Percentiles rank a stretch among this genome's conserved stretches.
Evolutionary conservation across 768 basidiomycete genomes (phyloP).

Genomic region (Tricholoma matsutake): DNA sequence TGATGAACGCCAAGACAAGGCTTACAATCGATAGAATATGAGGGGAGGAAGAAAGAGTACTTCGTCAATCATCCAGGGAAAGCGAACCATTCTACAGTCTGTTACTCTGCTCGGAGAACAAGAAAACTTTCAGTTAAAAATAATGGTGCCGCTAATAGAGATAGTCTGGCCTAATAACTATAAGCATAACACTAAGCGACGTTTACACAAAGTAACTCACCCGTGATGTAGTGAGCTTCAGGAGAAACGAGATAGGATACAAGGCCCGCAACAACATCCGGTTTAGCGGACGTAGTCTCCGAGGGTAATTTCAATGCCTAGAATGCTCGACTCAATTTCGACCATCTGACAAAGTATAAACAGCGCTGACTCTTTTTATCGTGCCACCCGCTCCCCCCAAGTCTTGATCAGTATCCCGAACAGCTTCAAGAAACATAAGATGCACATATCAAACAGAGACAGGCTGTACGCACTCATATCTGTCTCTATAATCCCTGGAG

Average conservation of each 20-base stretch:
- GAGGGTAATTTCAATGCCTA: not conserved
- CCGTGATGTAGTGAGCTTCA: slow-evolving; percentile 32
- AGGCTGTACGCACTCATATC: slow-evolving; percentile 2
- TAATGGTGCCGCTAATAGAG: not conserved
- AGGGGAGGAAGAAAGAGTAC: no score
- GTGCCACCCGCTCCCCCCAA: not conserved
- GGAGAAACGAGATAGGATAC: slow-evolving; percentile 35
- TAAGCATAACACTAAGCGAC: not conserved
- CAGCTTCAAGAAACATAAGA: not conserved
- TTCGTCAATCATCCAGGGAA: no score
- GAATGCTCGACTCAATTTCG: not conserved
- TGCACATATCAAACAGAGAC: not conserved
- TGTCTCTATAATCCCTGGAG: not conserved
- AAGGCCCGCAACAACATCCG: slow-evolving; percentile 32
- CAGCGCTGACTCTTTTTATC: not conserved
- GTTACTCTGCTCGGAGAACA: no score
- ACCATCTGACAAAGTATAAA: not conserved
- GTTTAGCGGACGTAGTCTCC: slow-evolving; percentile 5
- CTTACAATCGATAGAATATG: no score
- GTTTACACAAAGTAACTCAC: slow-evolving; percentile 9
- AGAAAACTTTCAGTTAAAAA: not conserved
- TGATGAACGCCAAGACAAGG: no score
- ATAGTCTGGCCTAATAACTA: not conserved
- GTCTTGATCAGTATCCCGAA: not conserved
- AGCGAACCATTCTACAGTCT: no score